A percentile compares a stretch with the other conserved stretches of the same genome.
phyloP scores from a whole-genome alignment of 2,329 filamentous ascomycete species.

The Fusarium aywerte region DNA sequence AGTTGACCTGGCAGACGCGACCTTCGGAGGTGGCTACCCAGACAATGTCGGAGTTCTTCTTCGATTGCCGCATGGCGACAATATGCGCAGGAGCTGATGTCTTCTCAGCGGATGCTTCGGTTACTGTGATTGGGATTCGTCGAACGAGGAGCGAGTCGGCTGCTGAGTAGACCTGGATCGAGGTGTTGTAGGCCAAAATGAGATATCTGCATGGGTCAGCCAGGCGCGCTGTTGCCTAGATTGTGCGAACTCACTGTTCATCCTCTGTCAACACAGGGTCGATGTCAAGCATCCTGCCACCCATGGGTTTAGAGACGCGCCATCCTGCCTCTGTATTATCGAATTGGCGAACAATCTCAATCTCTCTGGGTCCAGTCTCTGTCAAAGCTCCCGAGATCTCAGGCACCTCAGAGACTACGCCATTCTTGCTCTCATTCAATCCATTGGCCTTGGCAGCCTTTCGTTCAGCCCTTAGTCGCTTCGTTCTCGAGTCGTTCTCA shows the following conservation, averaged over 20 bases:
- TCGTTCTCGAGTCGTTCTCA: slow-evolving; percentile 56
- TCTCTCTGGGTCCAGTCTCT: slow-evolving; percentile 35
- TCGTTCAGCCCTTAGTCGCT: slow-evolving; percentile 53
- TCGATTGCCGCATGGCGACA: slow-evolving; percentile 56
- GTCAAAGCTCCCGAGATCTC: slow-evolving; percentile 29
- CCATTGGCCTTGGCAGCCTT: slow-evolving; percentile 47
- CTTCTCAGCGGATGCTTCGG: slow-evolving; percentile 44
- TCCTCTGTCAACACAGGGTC: slow-evolving; percentile 71
- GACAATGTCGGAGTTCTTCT: slow-evolving; percentile 57
- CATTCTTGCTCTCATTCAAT: slow-evolving; percentile 16
- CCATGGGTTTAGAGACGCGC: slow-evolving; percentile 72
- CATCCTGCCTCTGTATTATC: slow-evolving; percentile 57
- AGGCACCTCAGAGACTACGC: slow-evolving; percentile 31
- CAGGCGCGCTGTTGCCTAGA: neutral
- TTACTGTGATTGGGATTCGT: slow-evolving; percentile 66
- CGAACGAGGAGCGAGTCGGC: slow-evolving; percentile 83
- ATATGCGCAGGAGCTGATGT: slow-evolving; percentile 49
- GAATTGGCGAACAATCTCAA: slow-evolving; percentile 45
- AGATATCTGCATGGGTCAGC: slow-evolving; percentile 66
- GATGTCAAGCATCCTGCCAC: slow-evolving; percentile 71
- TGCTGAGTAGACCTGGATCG: slow-evolving; percentile 83
- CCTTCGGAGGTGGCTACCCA: slow-evolving; percentile 72
- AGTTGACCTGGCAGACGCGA: slow-evolving; percentile 67
- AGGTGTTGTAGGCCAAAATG: slow-evolving; percentile 78
- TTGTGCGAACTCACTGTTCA: slow-evolving; percentile 63